Evolutionary conservation across 2,329 filamentous ascomycete species (phyloP).

Genomic region (Hymenoscyphus linearis): DNA sequence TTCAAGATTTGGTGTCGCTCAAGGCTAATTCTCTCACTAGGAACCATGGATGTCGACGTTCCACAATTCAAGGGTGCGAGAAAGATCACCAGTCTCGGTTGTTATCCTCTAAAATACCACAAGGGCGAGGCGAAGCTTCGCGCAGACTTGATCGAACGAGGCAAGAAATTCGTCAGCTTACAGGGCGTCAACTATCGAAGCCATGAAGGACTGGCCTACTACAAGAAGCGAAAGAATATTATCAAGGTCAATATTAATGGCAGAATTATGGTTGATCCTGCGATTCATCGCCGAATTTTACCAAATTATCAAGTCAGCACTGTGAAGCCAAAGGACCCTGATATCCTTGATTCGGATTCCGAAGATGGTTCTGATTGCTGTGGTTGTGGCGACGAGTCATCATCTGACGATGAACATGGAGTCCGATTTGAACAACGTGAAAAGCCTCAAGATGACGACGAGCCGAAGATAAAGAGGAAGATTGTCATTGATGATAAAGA

Average conservation of each 20-base stretch:
- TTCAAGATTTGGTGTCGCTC: neutral
- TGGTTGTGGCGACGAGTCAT: conserved; percentile 36
- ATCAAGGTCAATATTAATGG: conserved; percentile 82
- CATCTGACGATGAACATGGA: conserved; percentile 28
- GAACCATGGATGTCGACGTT: conserved; percentile 62
- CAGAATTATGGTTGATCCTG: conserved; percentile 81
- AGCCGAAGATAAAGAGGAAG: conserved; percentile 33
- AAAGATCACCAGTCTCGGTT: conserved; percentile 73
- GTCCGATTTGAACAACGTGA: conserved; percentile 10
- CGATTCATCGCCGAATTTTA: conserved; percentile 76
- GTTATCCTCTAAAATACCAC: conserved; percentile 77
- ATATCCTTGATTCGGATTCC: conserved; percentile 48
- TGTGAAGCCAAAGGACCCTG: conserved; percentile 67
- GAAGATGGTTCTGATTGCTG: conserved; percentile 36
- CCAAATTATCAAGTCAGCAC: conserved; percentile 77
- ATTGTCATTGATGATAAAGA: conserved; percentile 43
- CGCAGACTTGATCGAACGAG: conserved; percentile 67
- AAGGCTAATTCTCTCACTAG: conserved; percentile 16
- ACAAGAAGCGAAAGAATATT: conserved; percentile 70
- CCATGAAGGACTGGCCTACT: conserved; percentile 79
- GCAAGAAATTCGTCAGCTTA: conserved; percentile 78
- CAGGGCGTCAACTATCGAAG: conserved; percentile 77
- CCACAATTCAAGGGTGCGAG: conserved; percentile 71
- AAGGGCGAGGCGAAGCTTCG: conserved; percentile 62
- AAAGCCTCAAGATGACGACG: conserved; percentile 26